A percentile compares a stretch with the other conserved stretches of the same genome.
phyloP scores from a whole-genome alignment of 176 grass and related monocot species.

The Rhynchospora tenuis region DNA sequence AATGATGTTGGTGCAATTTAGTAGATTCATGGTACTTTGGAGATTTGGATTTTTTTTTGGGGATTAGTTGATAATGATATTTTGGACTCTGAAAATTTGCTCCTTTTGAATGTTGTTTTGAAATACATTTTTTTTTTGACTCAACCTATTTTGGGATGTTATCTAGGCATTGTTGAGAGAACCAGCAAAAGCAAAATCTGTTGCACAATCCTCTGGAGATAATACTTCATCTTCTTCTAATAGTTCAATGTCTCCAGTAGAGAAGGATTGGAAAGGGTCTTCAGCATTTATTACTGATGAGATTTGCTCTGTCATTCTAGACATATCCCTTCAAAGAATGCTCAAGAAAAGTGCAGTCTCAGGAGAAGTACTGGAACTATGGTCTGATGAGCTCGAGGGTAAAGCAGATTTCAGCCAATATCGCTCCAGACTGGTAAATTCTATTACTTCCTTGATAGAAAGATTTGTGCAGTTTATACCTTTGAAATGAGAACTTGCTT shows the following conservation, averaged over 20 bases:
- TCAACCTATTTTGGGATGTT: constrained; percentile 7
- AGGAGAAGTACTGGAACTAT: constrained; percentile 63
- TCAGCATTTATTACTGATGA: constrained; percentile 70
- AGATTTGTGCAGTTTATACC: neutral
- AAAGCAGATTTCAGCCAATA: constrained; percentile 85
- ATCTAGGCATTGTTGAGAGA: constrained; percentile 76
- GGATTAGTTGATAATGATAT: neutral
- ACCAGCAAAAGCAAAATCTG: constrained; percentile 72
- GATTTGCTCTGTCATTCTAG: constrained; percentile 71
- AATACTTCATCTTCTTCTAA: constrained; percentile 43
- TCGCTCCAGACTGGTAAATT: constrained; percentile 72
- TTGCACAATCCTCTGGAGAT: constrained; percentile 52
- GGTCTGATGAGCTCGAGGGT: constrained; percentile 83
- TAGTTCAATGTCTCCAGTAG: constrained; percentile 35
- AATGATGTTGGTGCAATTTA: neutral
- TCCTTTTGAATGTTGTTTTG: neutral
- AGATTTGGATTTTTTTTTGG: neutral
- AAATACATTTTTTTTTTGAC: constrained; percentile 14
- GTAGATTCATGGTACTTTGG: neutral
- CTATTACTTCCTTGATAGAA: constrained; percentile 7
- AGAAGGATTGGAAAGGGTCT: constrained; percentile 76
- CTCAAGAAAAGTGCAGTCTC: constrained; percentile 66
- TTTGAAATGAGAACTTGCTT: neutral
- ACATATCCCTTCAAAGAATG: constrained; percentile 91
- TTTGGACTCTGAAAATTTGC: neutral